A percentile compares a stretch with the other conserved stretches of the same genome.
These are phyloP conservation scores for Mariannaea sp. DNA, from an alignment of 2,329 filamentous ascomycete species.

Conservation along the genomic window DNA sequence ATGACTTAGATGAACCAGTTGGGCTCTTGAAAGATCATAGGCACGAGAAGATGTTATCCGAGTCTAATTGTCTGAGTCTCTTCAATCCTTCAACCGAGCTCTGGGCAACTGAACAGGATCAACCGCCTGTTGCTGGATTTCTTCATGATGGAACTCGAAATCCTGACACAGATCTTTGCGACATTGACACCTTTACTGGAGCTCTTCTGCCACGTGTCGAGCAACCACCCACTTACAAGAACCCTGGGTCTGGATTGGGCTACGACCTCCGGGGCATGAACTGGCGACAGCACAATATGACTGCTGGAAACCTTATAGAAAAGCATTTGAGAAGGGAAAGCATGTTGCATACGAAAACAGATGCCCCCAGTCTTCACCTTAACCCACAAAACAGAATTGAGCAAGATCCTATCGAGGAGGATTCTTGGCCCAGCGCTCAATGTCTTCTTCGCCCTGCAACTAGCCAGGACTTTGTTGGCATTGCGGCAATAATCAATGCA, in stretches of 20 bases:
- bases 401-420: constrained; percentile 10
- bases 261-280: constrained; percentile 22
- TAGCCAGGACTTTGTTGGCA: constrained; percentile 44
- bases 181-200: constrained; percentile 47
- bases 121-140: constrained; percentile 2
- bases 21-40: neutral
- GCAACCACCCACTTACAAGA: constrained; percentile 40
- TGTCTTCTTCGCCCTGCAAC: constrained; percentile 51
- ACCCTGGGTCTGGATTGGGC: constrained; percentile 3
- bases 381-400: constrained; percentile 6
- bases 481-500: constrained; percentile 52
- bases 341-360: neutral
- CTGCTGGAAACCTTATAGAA: constrained; percentile 33
- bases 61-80: neutral
- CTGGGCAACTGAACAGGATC: constrained; percentile 6
- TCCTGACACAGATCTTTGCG: constrained; percentile 27
- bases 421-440: constrained; percentile 35
- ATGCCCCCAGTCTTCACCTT: neutral
- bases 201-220: constrained; percentile 40
- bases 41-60: neutral
- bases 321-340: constrained; percentile 28
- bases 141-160: neutral
- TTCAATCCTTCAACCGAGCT: neutral
- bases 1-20: neutral
- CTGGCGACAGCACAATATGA: constrained; percentile 40